A percentile compares a stretch with the other conserved stretches of the same genome.
Conservation (phyloP, 306 rosid species). For the Lithocarpus polystachyus region DNA sequence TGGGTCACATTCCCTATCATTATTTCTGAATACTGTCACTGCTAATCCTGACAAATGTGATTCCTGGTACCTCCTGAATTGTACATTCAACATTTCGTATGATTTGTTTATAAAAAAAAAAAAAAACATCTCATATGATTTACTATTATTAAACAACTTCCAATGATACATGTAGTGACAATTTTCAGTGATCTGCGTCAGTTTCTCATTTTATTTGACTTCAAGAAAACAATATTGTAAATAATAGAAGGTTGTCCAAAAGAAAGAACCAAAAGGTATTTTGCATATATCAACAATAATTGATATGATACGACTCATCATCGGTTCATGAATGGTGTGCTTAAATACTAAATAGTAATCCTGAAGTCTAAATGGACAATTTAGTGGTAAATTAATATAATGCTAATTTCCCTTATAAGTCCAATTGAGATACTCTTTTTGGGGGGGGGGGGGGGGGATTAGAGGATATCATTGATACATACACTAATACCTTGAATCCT, state of each 20-base stretch:
- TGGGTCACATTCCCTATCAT: too few species aligned
- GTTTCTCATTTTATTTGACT: neutral
- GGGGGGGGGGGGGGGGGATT: too few species aligned
- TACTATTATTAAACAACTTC: neutral
- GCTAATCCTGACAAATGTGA: neutral
- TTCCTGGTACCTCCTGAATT: neutral
- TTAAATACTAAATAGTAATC: too few species aligned
- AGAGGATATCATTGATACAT: too few species aligned
- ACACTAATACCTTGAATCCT: neutral
- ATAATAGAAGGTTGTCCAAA: neutral
- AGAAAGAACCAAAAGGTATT: neutral
- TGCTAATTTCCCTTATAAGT: too few species aligned
- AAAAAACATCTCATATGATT: neutral
- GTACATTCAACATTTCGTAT: neutral
- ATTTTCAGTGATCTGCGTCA: neutral
- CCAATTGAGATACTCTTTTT: too few species aligned
- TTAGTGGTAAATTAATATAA: too few species aligned
- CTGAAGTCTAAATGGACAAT: too few species aligned
- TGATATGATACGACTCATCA: neutral
- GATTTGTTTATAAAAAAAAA: too few species aligned
- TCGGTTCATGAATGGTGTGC: too few species aligned
- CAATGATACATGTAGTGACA: neutral
- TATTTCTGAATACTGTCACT: neutral
- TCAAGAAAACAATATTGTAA: too few species aligned
- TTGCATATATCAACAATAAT: neutral